Percentiles rank a stretch among this genome's conserved stretches.
phyloP scores from a whole-genome alignment of 306 rosid species.

The Lupinus albus region DNA sequence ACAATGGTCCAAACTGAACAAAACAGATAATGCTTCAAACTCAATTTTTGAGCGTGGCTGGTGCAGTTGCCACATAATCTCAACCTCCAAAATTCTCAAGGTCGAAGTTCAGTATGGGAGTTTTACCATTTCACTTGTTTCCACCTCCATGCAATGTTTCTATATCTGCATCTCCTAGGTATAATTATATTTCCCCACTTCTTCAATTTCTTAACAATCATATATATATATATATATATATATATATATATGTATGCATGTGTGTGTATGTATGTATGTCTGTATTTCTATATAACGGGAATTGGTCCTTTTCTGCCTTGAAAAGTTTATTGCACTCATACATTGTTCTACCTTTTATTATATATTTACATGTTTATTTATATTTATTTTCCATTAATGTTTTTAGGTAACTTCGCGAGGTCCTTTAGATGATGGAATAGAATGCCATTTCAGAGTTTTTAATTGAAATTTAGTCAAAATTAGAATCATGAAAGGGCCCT shows the following conservation, averaged over 20 bases:
- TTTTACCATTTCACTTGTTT: conserved; percentile 36
- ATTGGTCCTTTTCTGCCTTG: neutral
- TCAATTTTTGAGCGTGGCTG: conserved; percentile 8
- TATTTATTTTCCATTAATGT: neutral
- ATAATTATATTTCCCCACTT: neutral
- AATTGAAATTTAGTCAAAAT: neutral
- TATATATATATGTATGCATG: neutral
- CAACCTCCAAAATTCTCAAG: conserved; percentile 1
- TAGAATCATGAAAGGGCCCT: neutral
- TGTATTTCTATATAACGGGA: neutral
- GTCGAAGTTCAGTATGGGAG: conserved; percentile 29
- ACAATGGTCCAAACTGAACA: no score
- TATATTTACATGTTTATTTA: neutral
- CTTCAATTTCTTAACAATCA: neutral
- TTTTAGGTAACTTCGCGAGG: neutral
- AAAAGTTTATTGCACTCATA: neutral
- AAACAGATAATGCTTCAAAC: conserved; percentile 6
- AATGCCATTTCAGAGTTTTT: neutral
- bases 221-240: neutral
- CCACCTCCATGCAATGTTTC: conserved; percentile 30
- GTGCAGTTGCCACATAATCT: neutral
- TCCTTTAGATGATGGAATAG: neutral
- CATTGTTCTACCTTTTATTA: neutral
- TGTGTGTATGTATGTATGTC: no score
- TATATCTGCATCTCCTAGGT: conserved; percentile 35